Base-by-base conservation (phyloP, 1,139 yeast genomes). In the Geotrichum australiense region DNA sequence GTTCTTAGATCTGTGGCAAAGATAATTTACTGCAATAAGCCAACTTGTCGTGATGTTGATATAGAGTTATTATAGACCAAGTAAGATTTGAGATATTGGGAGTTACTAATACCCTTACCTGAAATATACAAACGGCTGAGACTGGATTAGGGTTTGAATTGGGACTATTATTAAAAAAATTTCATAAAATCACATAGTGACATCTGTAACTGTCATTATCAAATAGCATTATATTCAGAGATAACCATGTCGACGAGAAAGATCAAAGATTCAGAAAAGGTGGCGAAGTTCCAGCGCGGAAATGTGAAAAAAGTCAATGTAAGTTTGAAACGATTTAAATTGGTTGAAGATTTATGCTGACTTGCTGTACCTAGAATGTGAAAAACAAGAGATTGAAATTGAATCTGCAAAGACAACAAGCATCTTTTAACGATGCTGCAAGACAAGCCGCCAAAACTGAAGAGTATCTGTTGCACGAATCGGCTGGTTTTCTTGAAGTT, bases 401-500 rank as follows among this genome's bases (percentile, higher is more conserved):
- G 12, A 78, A 78, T 20, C 61, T 87, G 54, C 76, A 76, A 53
- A 71, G 76, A 53, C 65, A 80, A 44, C 94, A 91, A 56, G 70
- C 71, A 39, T 80, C 80, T 53, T 85, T 84, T 61, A 75, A 76
- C 50, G 82, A 80, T 49, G 94, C 96, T 0, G 76, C 85, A 16
- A 68, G 72, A 50, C 26, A 23, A 5, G 74, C 87, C 12, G 96
- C 96, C 1, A 85, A 89, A 19, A 79, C 83, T 5, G 85, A 96
- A 0, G 96, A 91, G 54, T 73, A 85, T 57, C 71, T 93, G 51
- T 67, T 87, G 37, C 85, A 84, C 51, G 96, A 91, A 65, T 80
- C 82, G 34, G 74, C 71, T 2, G 98, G 98, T 37, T 82, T 70
- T 53, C 65, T 93, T 51, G 98, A 91, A 59, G 86, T 96, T 3